Evolutionary conservation across 495 filamentous ascomycete species (phyloP), one percentile per base, ranked within the genome.

Genomic region (Tetracladium marchalianum): DNA sequence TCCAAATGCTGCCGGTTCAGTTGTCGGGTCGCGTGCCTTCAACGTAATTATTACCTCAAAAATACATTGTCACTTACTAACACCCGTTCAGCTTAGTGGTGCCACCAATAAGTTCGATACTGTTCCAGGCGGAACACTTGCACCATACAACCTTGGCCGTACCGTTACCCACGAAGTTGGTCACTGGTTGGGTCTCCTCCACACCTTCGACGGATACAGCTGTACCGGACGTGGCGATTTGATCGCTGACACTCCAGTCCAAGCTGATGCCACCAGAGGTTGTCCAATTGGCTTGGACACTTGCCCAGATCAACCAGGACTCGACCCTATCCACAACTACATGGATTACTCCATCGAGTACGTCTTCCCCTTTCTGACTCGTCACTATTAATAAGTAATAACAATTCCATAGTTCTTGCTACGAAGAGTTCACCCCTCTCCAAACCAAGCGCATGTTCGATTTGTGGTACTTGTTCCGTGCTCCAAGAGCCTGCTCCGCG

Each of bases 91-190:
- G 16, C 35, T 42, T 2, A 36, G 80, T 54, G 80, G 80, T 43
- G 82, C 78, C 66, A 69, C 67, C 43, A 65, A 81, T 46, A 64
- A 75, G 19, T 69, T 60, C 17, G 54, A 58, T 42, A 70, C 70
- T 15, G 70, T 82, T 35, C 80, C 80, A 37, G 71, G 70, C 35
- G 77, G 78, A 11, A 52, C 22, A 16, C 54, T 66, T 5, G 53
- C 59, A n/a, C 69, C 69, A 42, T 83, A 75, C 61, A 75, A 81
- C 64, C 49, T 69, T 31, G 80, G 80, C 37, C 67, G 65, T 49
- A 82, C 80, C 16, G 71, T 68, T 16, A 71, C 73, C 31, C 80
- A 84, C 65, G 81, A 82, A 65, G 68, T 77, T 39, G 80, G 78
- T 13, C 80, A 84, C 63, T 83, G 78, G 77, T 66, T 83, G 42